These are phyloP conservation scores for Saraca asoca DNA, from an alignment of 331 rosid genomes.

Conservation along the genomic window DNA sequence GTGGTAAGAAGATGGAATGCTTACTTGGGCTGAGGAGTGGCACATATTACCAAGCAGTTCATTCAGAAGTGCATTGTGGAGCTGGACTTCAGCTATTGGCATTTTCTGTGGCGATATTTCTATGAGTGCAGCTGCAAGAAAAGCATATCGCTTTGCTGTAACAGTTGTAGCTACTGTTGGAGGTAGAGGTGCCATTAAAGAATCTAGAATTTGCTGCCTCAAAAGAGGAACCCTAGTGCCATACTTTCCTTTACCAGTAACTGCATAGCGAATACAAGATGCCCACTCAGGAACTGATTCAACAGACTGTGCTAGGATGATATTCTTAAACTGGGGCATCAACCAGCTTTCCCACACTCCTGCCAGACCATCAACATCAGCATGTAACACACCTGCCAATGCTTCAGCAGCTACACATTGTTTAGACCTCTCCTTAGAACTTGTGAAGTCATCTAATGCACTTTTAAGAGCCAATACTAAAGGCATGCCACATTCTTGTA, in stretches of 20 bases:
- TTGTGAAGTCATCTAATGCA: conserved; percentile 76
- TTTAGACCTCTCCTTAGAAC: conserved; percentile 95
- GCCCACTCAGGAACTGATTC: conserved; percentile 99
- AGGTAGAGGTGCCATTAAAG: conserved; percentile 78
- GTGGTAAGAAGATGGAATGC: conserved; percentile 34
- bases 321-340: conserved; percentile 78
- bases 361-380: conserved; percentile 80
- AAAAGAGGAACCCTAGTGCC: conserved; percentile 89
- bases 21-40: conserved; percentile 97
- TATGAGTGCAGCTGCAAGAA: conserved; percentile 89
- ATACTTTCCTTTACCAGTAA: conserved; percentile 93
- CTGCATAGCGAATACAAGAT: conserved; percentile 90
- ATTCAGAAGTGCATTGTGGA: conserved; percentile 74
- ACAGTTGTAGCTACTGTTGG: conserved; percentile 84
- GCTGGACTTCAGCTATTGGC: conserved; percentile 73
- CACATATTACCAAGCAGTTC: conserved; percentile 89
- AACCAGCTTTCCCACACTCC: conserved; percentile 93
- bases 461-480: conserved; percentile 69
- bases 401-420: conserved; percentile 99
- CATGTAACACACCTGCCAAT: conserved; percentile 89
- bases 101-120: conserved; percentile 89
- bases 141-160: conserved; percentile 87
- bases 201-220: conserved; percentile 86
- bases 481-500: conserved; percentile 96
- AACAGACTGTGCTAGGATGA: conserved; percentile 81